phyloP scores from a whole-genome alignment of 805 yeast genomes.

The Candida golubevii region DNA sequence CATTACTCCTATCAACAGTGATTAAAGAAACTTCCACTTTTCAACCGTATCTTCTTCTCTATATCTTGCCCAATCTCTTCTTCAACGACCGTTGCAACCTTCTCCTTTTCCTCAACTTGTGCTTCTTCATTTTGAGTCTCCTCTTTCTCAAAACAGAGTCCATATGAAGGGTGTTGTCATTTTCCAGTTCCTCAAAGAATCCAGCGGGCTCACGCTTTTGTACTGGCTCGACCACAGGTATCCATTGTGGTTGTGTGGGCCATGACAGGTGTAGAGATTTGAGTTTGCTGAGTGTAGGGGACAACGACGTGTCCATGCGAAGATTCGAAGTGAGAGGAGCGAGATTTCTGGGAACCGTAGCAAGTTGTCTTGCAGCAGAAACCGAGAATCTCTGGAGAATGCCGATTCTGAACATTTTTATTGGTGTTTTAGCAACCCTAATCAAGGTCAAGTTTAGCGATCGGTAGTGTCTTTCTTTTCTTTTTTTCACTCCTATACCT shows the following conservation, averaged over 20 bases:
- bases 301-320: constrained; percentile 4
- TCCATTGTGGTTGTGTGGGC: constrained; percentile 3
- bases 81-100: constrained; percentile 81
- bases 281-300: constrained; percentile 5
- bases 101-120: constrained; percentile 95
- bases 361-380: constrained; percentile 8
- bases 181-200: not conserved
- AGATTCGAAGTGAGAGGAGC: constrained; percentile 1
- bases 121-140: constrained; percentile 95
- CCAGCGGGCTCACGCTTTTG: not conserved
- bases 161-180: constrained; percentile 36
- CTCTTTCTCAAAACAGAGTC: constrained; percentile 82
- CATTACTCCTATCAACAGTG: too few species aligned
- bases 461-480: too few species aligned
- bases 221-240: constrained; percentile 8
- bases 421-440: not conserved
- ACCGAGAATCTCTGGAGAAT: constrained; percentile 6
- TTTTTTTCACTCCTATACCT: too few species aligned
- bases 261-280: constrained; percentile 2
- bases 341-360: constrained; percentile 3
- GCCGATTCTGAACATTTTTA: constrained; percentile 9
- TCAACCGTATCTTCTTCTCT: not conserved
- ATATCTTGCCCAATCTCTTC: constrained; percentile 56
- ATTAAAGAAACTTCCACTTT: too few species aligned
- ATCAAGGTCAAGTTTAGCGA: not conserved